phyloP scores from a whole-genome alignment of 1,139 yeast genomes.

The Zygoascus sp. region DNA sequence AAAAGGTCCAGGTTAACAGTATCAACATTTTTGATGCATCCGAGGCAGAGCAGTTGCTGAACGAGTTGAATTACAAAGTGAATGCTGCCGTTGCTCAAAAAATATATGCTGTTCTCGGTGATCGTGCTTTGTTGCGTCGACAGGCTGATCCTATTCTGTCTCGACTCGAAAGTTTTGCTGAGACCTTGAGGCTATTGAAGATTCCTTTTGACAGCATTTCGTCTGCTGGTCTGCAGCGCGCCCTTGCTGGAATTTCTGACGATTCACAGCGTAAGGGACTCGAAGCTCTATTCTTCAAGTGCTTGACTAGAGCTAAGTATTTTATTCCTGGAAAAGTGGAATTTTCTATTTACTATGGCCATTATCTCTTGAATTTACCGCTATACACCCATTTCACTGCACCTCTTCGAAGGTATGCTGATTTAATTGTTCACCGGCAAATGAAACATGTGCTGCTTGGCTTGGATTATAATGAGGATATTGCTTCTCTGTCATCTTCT shows the following conservation, averaged over 20 bases:
- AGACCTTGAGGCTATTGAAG: conserved; percentile 56
- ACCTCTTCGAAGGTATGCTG: conserved; percentile 89
- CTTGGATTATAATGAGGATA: conserved; percentile 45
- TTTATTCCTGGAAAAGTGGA: conserved; percentile 86
- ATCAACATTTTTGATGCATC: conserved; percentile 63
- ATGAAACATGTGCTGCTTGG: conserved; percentile 58
- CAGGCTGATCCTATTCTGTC: conserved; percentile 81
- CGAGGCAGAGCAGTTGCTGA: conserved; percentile 54
- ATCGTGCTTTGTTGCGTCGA: conserved; percentile 77
- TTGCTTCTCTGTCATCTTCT: conserved; percentile 70
- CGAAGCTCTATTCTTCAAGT: conserved; percentile 75
- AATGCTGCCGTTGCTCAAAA: conserved; percentile 84
- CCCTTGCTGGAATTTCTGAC: conserved; percentile 63
- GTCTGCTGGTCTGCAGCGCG: conserved; percentile 66
- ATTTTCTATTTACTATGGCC: conserved; percentile 58
- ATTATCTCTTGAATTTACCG: conserved; percentile 77
- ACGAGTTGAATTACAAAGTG: conserved; percentile 76
- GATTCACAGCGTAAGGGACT: conserved; percentile 64
- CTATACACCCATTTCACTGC: conserved; percentile 91
- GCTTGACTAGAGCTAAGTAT: conserved; percentile 81
- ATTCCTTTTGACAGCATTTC: conserved; percentile 69
- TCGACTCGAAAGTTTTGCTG: conserved; percentile 74
- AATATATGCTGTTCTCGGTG: conserved; percentile 71
- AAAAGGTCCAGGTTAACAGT: conserved; percentile 62
- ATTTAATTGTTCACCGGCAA: conserved; percentile 88